Evolutionary conservation across 2,329 filamentous ascomycete genomes (phyloP), one percentile per base, ranked within the genome.

Genomic region (Cercospora berteroae): DNA sequence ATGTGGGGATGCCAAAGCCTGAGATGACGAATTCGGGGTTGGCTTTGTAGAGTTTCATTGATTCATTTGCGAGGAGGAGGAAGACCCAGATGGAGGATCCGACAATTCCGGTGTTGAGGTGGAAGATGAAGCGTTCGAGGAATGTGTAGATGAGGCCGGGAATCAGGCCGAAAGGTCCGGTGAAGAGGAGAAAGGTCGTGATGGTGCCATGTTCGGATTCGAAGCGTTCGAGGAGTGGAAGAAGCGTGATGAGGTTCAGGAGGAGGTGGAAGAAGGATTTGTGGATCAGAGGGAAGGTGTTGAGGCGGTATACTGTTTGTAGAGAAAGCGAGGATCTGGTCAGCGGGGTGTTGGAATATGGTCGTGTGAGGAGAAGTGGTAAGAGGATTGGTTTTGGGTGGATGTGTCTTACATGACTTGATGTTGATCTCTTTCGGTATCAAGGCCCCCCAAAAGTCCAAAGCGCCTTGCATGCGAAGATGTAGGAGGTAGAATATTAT

Each of bases 41-140:
- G 33, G 88, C 85, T 74, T 88, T 89, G 79, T 91, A 94, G 2
- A 92, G 94, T 78, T 93, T 92, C 71, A 97, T 90, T 5, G 93
- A 89, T 80, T 98, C 94, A 71, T 90, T 88, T 50, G 89, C 90
- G 39, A 98, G 84, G 23, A 99, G 85, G 27, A 97, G 85, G 78
- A 98, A 97, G 0, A 96, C 90, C 93, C 94, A 97, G 65, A 97
- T 86, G 79, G 94, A 97, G 70, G 93, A 89, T 65, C 95, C 95
- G 80, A 94, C 86, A 29, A 97, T 87, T 3, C 88, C 81, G 27
- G 88, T 91, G 74, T 96, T 93, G 42, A 85, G 82, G 69, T 87
- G 83, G 42, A 97, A 80, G 64, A 97, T 81, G 59, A 87, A 86
- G 73, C 86, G 88, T 80, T 98, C 93, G 63, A 96, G 81, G 55